Evolutionary conservation across 2,329 filamentous ascomycete species (phyloP), one percentile per base, ranked within the genome.

Genomic region (Ophiostoma populinum): DNA sequence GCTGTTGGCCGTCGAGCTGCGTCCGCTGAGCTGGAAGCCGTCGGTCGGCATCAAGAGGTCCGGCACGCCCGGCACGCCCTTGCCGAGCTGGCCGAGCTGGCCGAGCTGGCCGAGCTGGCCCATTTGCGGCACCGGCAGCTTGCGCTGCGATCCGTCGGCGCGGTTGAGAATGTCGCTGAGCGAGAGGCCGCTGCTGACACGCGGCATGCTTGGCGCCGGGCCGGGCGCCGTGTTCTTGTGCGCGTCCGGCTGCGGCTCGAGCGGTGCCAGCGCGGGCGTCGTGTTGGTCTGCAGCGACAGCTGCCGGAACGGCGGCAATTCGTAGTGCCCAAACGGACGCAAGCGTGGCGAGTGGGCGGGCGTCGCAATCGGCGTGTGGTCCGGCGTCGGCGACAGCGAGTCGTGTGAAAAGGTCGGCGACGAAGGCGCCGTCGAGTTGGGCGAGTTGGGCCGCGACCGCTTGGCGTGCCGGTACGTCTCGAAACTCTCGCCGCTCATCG

Each of bases 351-450:
- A 94, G 56, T 95, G 90, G 28, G 86, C 87, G 5, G 87, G 87
- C 5, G 87, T 98, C 19, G 86, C 87, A 37, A 95, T 74, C n/a
- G 87, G 87, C n/a, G 90, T 95, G 62, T 94, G 86, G 51, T 95
- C 87, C 9, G 87, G 90, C 2, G 87, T 98, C 5, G 87, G 90
- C 8, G 87, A 95, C 31, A 87, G 69, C 9, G 87, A 94, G 56
- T 93, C 85, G 58, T 94, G 85, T 2, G 87, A 94, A 55, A 94
- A 93, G 4, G 86, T 94, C 18, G 87, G 87, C 21, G 87, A 95
- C 18, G 87, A 92, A 15, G 90, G 90, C 32, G 87, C 87, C 2
- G 87, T 95, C 7, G 86, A 94, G 58, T 92, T 83, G 35, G 87
- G 90, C 24, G 87, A 94, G 54, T 86, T 90, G 28, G 90, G 87